Evolutionary conservation across 352 stramenopile genomes (phyloP), one percentile per base, ranked within the genome.

Genomic region (Phytophthora multivora): DNA sequence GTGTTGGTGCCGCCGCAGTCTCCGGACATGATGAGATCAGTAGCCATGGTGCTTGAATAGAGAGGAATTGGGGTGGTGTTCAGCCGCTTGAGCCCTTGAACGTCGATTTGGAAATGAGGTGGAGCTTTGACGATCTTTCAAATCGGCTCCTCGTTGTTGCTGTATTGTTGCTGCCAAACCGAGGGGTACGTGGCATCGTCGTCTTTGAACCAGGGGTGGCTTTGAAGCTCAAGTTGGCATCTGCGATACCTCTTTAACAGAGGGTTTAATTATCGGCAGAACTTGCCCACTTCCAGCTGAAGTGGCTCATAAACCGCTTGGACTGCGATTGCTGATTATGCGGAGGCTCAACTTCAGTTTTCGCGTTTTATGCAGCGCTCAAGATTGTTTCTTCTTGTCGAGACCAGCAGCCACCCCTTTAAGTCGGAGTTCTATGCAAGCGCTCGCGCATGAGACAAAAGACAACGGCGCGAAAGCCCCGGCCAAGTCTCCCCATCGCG

Each of bases 1-100:
- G 90, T 97, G 77, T 98, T 98, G 54, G 97, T 99, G 57, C 97
- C 97, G 59, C 97, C 97, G 60, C 98, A 97, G 77, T 99, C 97
- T 45, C 91, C 65, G 18, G 82, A 91, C 30, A 93, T 86, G 50
- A 93, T 88, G 11, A 93, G 62, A 59, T 92, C 63, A 6, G 40
- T 66, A 52, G 55, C 16, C 62, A 70, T 70, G 42, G 6, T 61
- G 53, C 11, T 52, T 43, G 31, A 46, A 11, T 49, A 16, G 23
- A 39, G 25, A 18, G 18, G 11, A 50, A 40, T 12, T 28, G 8
- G 6, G 40, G 38, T 3, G n/a, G 42, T 26, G 26, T 31, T 40
- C 11, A 18, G 4, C n/a, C 12, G 28, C 51, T 72, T 72, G 58
- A 57, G 57, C 47, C 15, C 35, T 18, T 19, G 35, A 40, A 40